Base-by-base conservation (phyloP, 495 filamentous ascomycete genomes). In the Cenococcum geophilum region DNA sequence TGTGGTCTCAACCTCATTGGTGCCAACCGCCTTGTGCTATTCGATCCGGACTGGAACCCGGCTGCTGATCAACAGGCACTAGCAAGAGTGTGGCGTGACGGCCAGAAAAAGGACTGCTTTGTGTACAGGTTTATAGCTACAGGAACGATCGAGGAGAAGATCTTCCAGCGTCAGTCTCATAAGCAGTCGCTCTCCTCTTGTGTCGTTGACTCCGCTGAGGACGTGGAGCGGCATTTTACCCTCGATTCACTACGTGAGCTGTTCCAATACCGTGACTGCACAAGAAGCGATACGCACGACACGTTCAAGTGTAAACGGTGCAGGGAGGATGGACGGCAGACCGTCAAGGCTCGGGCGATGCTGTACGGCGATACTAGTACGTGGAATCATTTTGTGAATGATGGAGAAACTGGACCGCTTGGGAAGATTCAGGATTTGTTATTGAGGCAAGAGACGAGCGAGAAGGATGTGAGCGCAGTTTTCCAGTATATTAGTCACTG, bases 11-110 rank as follows among this genome's bases (percentile, higher is more conserved):
- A 99, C 69, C 79, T 99, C 45, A 97, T 97, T 70, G 95, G 95
- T 49, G 95, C 95, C 40, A 97, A 99, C 73, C 87, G 95, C 12
- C 84, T 99, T 4, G 89, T 99, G 3, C 84, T 99, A 32, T 99
- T 99, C 74, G 95, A 99, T 69, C 93, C 93, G 0, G 95, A 99
- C 76, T 99, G 95, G 95, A 99, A 99, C 71, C 95, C 95, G 0
- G 95, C 95, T 2, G 92, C 93, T 0, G 95, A 99, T 73, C 95
- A 97, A 73, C 95, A 99, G 76, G 95, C 95, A 0, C 79, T 97
- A 20, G 95, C 95, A 6, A 88, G 95, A 73, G 95, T 97, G 10
- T 97, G 93, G 93, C 89, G 95, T 75, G 95, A 97, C 66, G 95
- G 95, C 0, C 95, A 99, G 71, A 97, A 96, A 80, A 99, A 99